phyloP scores from a whole-genome alignment of 768 basidiomycete genomes.

The Rhodotorula babjevae region DNA sequence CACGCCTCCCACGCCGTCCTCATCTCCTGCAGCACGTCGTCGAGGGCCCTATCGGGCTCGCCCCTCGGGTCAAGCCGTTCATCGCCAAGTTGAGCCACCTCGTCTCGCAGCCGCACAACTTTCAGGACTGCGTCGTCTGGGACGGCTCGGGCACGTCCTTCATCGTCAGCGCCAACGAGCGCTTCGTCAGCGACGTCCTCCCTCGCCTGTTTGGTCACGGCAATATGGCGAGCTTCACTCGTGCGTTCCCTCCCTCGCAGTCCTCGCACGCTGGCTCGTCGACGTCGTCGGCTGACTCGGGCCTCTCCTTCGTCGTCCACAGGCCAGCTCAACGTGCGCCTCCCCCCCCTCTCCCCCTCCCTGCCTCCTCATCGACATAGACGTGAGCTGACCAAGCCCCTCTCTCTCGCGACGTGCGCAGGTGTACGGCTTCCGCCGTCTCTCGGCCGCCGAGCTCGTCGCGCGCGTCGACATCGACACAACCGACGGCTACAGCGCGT shows the following conservation, averaged over 20 bases:
- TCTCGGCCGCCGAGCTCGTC: constrained; percentile 5
- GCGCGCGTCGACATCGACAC: constrained; percentile 1
- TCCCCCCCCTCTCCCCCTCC: background rate
- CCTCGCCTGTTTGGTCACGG: background rate
- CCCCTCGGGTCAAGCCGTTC: constrained; percentile 15
- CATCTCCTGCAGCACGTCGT: background rate
- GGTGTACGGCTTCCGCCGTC: constrained; percentile 30
- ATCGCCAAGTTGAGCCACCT: constrained; percentile 6
- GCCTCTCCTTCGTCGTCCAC: background rate
- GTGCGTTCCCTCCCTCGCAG: background rate
- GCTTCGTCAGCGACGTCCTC: background rate
- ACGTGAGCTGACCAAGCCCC: background rate
- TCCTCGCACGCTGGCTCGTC: no score
- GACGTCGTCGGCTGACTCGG: background rate
- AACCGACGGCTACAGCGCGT: constrained; percentile 1
- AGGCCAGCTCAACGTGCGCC: constrained; percentile 17
- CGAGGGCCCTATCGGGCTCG: background rate
- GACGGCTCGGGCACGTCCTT: background rate
- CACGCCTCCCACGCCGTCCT: background rate
- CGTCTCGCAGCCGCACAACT: background rate
- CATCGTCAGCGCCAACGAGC: constrained; percentile 3
- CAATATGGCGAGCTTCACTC: background rate
- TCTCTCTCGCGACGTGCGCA: background rate
- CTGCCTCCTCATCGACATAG: no score
- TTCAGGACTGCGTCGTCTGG: constrained; percentile 8